These are phyloP conservation scores for Aspergillus carlsbadensis DNA, from an alignment of 495 filamentous ascomycete species.

Conservation along the genomic window DNA sequence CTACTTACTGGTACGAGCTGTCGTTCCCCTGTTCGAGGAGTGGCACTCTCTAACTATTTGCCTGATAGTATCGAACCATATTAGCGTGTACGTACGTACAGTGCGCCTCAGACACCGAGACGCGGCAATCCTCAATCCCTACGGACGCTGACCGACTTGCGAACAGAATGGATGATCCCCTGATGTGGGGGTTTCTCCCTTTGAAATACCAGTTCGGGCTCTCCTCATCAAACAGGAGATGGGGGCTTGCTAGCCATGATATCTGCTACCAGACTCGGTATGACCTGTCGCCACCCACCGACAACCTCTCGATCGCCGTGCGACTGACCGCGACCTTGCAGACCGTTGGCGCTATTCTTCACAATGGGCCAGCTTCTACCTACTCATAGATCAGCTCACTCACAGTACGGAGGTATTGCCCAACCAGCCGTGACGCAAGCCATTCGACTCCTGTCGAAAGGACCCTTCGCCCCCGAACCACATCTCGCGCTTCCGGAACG, in stretches of 20 bases:
- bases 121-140: not conserved
- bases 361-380: conserved; percentile 83
- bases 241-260: conserved; percentile 87
- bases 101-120: conserved; percentile 13
- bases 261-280: conserved; percentile 66
- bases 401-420: conserved; percentile 67
- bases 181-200: conserved; percentile 88
- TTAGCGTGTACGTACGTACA: conserved; percentile 81
- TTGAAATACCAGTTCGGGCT: conserved; percentile 62
- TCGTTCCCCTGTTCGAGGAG: not conserved
- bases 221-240: conserved; percentile 66
- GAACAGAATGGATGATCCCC: conserved; percentile 83
- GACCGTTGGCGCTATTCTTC: conserved; percentile 71
- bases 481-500: conserved; percentile 34
- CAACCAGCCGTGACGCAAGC: conserved; percentile 87
- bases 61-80: conserved; percentile 83
- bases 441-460: conserved; percentile 75
- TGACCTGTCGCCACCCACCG: conserved; percentile 1
- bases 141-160: conserved; percentile 28
- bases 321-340: conserved; percentile 24
- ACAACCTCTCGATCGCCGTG: not conserved
- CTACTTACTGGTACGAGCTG: conserved; percentile 72
- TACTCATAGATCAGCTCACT: conserved; percentile 78
- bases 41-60: conserved; percentile 14
- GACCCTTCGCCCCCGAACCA: conserved; percentile 49